Conservation (phyloP, 2,329 filamentous ascomycete species). For the Trichoderma sp. region DNA sequence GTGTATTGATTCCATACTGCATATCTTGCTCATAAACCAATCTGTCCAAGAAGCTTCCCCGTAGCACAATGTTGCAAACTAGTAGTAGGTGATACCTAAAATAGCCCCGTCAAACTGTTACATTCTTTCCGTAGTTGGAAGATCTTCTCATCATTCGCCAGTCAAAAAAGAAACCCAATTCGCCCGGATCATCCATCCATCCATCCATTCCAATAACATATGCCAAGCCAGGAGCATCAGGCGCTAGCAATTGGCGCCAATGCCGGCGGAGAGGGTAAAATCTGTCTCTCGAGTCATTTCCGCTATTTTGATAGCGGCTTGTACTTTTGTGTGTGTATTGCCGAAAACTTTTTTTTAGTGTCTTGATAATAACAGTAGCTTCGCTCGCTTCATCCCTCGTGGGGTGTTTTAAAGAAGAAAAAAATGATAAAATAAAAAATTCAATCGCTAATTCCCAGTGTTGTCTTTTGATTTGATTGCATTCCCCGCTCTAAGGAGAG, state of each 20-base stretch:
- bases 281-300: background rate
- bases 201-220: conserved; percentile 8
- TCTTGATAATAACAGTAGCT: background rate
- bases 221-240: conserved; percentile 14
- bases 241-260: conserved; percentile 6
- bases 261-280: conserved; percentile 4
- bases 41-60: background rate
- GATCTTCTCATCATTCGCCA: background rate
- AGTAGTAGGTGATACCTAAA: background rate
- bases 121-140: conserved; percentile 6
- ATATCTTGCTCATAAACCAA: background rate
- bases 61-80: conserved; percentile 14
- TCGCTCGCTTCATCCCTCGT: conserved; percentile 4
- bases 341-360: conserved; percentile 1
- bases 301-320: background rate
- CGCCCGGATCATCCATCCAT: conserved; percentile 2
- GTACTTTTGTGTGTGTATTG: background rate
- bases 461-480: background rate
- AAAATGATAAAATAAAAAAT: background rate
- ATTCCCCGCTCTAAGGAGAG: background rate
- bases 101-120: background rate
- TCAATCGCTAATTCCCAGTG: background rate
- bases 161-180: background rate
- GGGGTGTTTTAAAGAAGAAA: background rate
- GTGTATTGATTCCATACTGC: conserved; percentile 7